Evolutionary conservation across 73 alveolate genomes (phyloP).

Genomic region (Urostyla sp.): DNA sequence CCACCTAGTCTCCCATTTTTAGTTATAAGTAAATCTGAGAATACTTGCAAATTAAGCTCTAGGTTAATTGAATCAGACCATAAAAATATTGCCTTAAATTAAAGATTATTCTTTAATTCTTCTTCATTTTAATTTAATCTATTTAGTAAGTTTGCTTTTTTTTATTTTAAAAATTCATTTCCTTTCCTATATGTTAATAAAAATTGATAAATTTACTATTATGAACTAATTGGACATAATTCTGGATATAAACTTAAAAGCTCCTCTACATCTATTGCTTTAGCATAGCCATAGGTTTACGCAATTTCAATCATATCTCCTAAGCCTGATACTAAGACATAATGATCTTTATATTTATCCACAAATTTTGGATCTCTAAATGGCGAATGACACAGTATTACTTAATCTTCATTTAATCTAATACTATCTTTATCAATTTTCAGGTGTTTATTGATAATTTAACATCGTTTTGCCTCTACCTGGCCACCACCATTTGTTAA

Average conservation of each 20-base stretch:
- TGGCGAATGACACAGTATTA: constrained; percentile 78
- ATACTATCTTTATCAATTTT: constrained; percentile 27
- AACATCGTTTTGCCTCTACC: constrained; percentile 72
- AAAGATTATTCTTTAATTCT: constrained; percentile 8
- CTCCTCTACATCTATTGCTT: constrained; percentile 71
- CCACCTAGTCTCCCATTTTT: constrained; percentile 28
- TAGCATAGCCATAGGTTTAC: constrained; percentile 65
- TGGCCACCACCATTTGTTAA: constrained; percentile 87
- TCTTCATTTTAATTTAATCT: constrained; percentile 1
- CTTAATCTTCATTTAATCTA: constrained; percentile 29
- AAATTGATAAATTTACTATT: background rate
- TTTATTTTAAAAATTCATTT: background rate
- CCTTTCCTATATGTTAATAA: background rate
- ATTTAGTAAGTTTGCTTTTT: background rate
- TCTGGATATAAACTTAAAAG: constrained; percentile 63
- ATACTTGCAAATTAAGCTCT: constrained; percentile 12
- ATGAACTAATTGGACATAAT: constrained; percentile 24
- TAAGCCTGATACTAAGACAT: constrained; percentile 70
- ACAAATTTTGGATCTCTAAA: constrained; percentile 56
- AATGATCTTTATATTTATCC: constrained; percentile 52
- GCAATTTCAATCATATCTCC: constrained; percentile 73
- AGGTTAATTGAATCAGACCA: constrained; percentile 44
- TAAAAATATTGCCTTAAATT: constrained; percentile 24
- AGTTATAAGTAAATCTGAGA: constrained; percentile 39
- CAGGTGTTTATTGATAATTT: constrained; percentile 55